These are phyloP conservation scores for Isatis lusitanica DNA, from an alignment of 441 rosid species.

Conservation along the genomic window DNA sequence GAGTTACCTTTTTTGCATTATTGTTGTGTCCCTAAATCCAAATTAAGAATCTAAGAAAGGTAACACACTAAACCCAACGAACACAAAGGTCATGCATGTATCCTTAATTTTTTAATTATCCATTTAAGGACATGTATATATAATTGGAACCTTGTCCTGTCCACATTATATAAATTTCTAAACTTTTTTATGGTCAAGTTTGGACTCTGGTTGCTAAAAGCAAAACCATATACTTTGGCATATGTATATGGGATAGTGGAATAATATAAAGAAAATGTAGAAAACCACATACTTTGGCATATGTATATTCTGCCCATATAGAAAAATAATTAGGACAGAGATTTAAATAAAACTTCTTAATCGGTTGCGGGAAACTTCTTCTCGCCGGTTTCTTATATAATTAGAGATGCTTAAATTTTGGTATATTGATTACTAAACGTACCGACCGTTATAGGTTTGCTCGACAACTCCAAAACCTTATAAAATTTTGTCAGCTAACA, in stretches of 20 bases:
- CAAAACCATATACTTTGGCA: not conserved
- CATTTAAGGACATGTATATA: not conserved
- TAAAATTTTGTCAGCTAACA: conserved; percentile 30
- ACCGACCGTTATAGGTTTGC: conserved; percentile 17
- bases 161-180: conserved; percentile 1
- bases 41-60: conserved; percentile 29
- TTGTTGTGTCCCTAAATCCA: conserved; percentile 22
- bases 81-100: conserved; percentile 13
- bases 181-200: not conserved
- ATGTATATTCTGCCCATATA: not conserved
- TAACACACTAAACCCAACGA: conserved; percentile 6
- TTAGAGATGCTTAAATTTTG: not conserved
- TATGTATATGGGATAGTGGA: not conserved
- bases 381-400: not conserved
- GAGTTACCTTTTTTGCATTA: conserved; percentile 8
- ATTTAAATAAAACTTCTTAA: not conserved
- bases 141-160: conserved; percentile 14
- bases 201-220: not conserved
- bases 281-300: no score
- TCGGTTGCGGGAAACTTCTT: conserved; percentile 13
- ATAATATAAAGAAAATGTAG: not conserved
- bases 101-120: not conserved
- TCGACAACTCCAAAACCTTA: conserved; percentile 29
- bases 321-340: not conserved
- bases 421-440: not conserved